These are phyloP conservation scores for Pythium biforme DNA, from an alignment of 352 stramenopile species.

Conservation along the genomic window DNA sequence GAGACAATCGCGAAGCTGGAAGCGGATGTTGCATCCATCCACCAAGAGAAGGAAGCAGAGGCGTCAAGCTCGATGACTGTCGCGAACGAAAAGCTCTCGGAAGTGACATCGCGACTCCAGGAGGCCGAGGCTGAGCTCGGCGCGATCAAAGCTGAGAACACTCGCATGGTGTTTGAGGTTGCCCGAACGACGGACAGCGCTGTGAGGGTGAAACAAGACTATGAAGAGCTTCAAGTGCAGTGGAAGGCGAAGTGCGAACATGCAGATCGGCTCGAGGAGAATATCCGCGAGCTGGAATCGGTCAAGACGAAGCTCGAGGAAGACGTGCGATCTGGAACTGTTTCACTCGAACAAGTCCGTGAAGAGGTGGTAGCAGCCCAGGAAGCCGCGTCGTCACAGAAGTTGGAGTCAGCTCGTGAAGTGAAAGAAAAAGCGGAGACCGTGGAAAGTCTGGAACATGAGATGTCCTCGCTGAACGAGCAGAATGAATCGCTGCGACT, in stretches of 20 bases:
- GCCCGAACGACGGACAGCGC: slow-evolving; percentile 62
- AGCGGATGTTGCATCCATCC: slow-evolving; percentile 2
- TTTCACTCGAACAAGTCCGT: neutral
- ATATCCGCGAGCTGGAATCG: slow-evolving; percentile 51
- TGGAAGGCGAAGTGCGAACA: slow-evolving; percentile 39
- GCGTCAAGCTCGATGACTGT: neutral
- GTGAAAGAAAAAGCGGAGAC: slow-evolving; percentile 4
- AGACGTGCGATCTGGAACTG: neutral
- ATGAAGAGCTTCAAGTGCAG: slow-evolving; percentile 34
- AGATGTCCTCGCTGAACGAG: slow-evolving; percentile 1
- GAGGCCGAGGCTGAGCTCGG: slow-evolving; percentile 47
- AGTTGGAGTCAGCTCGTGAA: slow-evolving; percentile 10
- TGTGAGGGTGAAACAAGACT: slow-evolving; percentile 61
- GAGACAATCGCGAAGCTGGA: slow-evolving; percentile 10
- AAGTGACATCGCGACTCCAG: slow-evolving; percentile 34
- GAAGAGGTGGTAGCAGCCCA: neutral
- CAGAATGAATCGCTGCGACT: neutral
- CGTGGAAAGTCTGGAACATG: slow-evolving; percentile 2
- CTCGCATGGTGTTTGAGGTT: slow-evolving; percentile 75
- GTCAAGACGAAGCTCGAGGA: slow-evolving; percentile 54
- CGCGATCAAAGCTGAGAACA: slow-evolving; percentile 67
- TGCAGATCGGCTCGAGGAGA: slow-evolving; percentile 28
- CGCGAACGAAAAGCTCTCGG: slow-evolving; percentile 26
- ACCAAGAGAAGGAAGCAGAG: slow-evolving; percentile 10
- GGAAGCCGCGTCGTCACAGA: neutral